A percentile compares a stretch with the other conserved stretches of the same genome.
Evolutionary conservation across 192 early-diverging fungal species (phyloP).

Genomic region (Phlyctochytrium planicorne): DNA sequence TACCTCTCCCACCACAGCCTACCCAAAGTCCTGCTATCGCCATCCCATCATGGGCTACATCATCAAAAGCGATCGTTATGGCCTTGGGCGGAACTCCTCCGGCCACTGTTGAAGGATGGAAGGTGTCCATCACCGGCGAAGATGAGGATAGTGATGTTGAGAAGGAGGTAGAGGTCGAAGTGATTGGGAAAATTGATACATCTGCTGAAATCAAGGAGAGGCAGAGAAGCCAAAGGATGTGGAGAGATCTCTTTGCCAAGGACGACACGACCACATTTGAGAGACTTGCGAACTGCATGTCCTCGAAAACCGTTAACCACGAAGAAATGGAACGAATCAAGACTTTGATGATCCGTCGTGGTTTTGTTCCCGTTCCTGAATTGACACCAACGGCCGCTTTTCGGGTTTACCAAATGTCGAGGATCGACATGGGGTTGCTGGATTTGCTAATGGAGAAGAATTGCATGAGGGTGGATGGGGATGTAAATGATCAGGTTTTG

Average conservation of each 20-base stretch:
- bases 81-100: slow-evolving; percentile 1
- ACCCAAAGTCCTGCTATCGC: neutral
- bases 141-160: too few relatives aligned
- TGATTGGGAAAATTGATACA: too few relatives aligned
- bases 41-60: neutral
- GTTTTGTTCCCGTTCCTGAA: slow-evolving; percentile 16
- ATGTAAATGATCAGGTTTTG: slow-evolving; percentile 23
- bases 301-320: neutral
- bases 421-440: slow-evolving; percentile 16
- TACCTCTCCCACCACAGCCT: neutral
- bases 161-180: too few relatives aligned
- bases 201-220: too few relatives aligned
- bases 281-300: neutral
- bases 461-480: slow-evolving; percentile 15
- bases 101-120: too few relatives aligned
- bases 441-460: slow-evolving; percentile 18
- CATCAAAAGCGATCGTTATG: neutral
- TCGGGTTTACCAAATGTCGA: slow-evolving; percentile 19
- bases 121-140: too few relatives aligned
- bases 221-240: neutral
- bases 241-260: neutral
- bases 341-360: slow-evolving; percentile 5
- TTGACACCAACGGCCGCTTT: slow-evolving; percentile 15
- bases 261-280: neutral
- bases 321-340: neutral